These are phyloP conservation scores for Margaritispora aquatica DNA, from an alignment of 495 filamentous ascomycete species.

Conservation along the genomic window DNA sequence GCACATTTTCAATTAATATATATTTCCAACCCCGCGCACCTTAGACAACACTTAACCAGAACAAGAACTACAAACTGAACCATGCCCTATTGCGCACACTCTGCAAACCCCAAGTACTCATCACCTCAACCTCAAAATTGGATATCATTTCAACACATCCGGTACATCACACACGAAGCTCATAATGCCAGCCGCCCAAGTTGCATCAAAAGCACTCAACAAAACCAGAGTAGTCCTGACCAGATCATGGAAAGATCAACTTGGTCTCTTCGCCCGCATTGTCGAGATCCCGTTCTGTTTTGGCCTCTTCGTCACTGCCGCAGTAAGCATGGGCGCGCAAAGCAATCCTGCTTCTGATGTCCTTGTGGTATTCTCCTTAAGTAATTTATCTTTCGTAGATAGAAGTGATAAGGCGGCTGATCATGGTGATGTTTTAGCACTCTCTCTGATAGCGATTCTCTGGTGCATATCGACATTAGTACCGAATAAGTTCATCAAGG, in stretches of 20 bases:
- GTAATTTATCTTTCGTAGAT: background rate
- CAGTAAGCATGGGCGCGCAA: background rate
- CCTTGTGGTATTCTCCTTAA: background rate
- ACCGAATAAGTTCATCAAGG: background rate
- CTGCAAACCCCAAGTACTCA: no score
- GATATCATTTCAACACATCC: no score
- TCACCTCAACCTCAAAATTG: no score
- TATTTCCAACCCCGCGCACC: no score
- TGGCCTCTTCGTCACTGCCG: background rate
- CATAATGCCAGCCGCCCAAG: background rate
- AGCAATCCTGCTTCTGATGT: background rate
- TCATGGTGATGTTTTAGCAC: no score
- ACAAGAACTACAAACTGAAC: no score
- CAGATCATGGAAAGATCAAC: background rate
- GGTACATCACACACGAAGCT: no score
- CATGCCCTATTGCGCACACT: no score
- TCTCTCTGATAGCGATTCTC: background rate
- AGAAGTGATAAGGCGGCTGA: no score
- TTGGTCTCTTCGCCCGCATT: background rate
- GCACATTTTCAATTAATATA: no score
- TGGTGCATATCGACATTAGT: background rate
- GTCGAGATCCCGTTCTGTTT: background rate
- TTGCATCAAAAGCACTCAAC: background rate
- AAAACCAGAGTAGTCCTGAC: background rate
- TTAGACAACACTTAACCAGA: no score